Base-by-base conservation (phyloP, 208 protist genomes). In the Acanthamoeba lugdunensis region DNA sequence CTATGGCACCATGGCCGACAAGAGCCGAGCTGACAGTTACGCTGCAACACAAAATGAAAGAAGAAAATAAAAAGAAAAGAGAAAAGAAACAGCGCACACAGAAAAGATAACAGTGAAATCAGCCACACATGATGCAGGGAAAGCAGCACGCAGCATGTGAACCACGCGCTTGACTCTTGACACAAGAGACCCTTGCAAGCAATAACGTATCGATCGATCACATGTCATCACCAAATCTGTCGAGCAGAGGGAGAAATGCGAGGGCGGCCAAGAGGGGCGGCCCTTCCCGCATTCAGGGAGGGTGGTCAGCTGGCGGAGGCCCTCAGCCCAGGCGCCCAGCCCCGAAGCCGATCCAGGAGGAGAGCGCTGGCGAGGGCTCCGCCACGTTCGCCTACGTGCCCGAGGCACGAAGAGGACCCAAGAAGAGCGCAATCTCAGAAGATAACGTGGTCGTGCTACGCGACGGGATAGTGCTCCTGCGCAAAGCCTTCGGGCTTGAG, bases 231-330 rank as follows among this genome's bases (percentile, higher is more conserved):
- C 16, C 54, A 14, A 61, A 25, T 16, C 21, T 21, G 61, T 67
- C 61, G 25, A 13, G 61, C 5, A 23, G 61, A 67, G 61, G 23
- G 23, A 16, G 61, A 28, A 67, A 67, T 28, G 23, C 61, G 23
- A 67, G 61, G 61, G 61, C 23, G 61, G 56, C 56, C 56, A 28
- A 67, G 16, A 4, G 61, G 25, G 61, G 54, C 8, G 54, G 54
- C 54, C 71, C 71, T 9, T 50, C 75, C 13, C 75, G 75, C 0
- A 82, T 82, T 3, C 75, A 82, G 75, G 75, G 75, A 56, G 75
- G 75, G 5, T 82, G 75, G 75, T 79, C 71, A 11, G 71, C 71
- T 8, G 33, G 67, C 18, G 67, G 23, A 82, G 30, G 18, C 16
- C 23, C 21, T 82, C 75, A 82, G 41, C 75, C 75, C 6, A 82